Evolutionary conservation across 805 yeast species (phyloP).

Genomic region (Yarrowia sp.): DNA sequence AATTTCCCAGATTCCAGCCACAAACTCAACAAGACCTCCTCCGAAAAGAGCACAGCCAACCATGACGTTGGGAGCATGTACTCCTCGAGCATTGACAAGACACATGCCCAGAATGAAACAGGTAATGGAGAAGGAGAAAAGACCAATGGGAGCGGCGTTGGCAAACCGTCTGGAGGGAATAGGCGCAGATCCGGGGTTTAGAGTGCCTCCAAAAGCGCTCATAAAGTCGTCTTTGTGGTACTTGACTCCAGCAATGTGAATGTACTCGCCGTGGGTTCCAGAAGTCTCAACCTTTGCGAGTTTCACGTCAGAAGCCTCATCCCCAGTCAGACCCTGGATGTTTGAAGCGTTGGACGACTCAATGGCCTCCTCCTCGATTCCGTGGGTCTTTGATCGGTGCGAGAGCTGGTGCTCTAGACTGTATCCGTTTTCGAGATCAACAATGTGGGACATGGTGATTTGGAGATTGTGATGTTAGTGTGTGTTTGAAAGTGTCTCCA

Average conservation of each 20-base stretch:
- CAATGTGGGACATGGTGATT: not conserved
- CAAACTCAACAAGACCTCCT: constrained; percentile 56
- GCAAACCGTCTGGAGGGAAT: constrained; percentile 50
- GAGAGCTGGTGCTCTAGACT: not conserved
- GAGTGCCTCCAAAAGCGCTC: constrained; percentile 48
- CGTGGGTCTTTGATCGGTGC: not conserved
- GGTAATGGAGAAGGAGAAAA: constrained; percentile 56
- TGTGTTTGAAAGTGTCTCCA: not conserved
- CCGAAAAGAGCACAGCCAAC: constrained; percentile 58
- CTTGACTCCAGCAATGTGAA: constrained; percentile 63
- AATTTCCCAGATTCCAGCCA: constrained; percentile 66
- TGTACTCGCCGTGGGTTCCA: constrained; percentile 55
- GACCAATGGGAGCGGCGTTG: constrained; percentile 62
- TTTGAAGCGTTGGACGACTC: not conserved
- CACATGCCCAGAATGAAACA: constrained; percentile 54
- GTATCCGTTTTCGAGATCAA: constrained; percentile 14
- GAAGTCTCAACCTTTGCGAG: constrained; percentile 36
- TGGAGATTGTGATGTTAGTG: not conserved
- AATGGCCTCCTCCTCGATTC: not conserved
- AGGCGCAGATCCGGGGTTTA: constrained; percentile 13
- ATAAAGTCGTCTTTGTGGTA: constrained; percentile 56
- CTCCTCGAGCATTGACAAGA: constrained; percentile 57
- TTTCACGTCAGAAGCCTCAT: not conserved
- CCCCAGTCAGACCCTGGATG: constrained; percentile 7
- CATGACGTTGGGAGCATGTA: constrained; percentile 49